Percentiles rank a stretch among this genome's conserved stretches.
Evolutionary conservation across 768 basidiomycete species (phyloP).

Genomic region (Serendipita vermifera): DNA sequence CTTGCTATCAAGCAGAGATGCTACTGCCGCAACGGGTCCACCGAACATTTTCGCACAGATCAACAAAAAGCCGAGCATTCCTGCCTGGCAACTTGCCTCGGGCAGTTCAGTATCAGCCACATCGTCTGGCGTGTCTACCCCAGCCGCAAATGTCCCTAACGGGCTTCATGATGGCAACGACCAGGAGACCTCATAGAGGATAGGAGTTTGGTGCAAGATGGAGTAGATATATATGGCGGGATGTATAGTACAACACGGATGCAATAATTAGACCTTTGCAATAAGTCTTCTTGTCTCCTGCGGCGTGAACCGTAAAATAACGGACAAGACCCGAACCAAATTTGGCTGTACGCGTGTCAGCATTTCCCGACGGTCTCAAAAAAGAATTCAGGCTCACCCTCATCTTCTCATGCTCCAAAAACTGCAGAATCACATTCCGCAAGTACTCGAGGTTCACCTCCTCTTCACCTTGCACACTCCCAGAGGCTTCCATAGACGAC

Average conservation of each 20-base stretch:
- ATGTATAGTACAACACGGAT: too few relatives aligned
- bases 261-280: slow-evolving; percentile 51
- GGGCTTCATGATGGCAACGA: too few relatives aligned
- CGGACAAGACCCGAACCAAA: slow-evolving; percentile 80
- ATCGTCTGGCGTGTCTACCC: not conserved
- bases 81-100: slow-evolving; percentile 73
- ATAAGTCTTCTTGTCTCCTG: slow-evolving; percentile 83
- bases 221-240: too few relatives aligned
- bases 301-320: slow-evolving; percentile 88
- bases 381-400: slow-evolving; percentile 43
- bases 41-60: slow-evolving; percentile 42
- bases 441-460: slow-evolving; percentile 94
- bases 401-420: slow-evolving; percentile 98
- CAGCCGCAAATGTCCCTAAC: not conserved
- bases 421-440: slow-evolving; percentile 91
- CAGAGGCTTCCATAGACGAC: slow-evolving; percentile 1
- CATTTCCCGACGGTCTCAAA: too few relatives aligned
- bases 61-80: slow-evolving; percentile 45
- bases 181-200: too few relatives aligned
- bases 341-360: slow-evolving; percentile 46
- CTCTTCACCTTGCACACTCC: slow-evolving; percentile 47
- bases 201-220: too few relatives aligned
- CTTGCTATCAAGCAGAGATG: slow-evolving; percentile 41
- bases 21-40: slow-evolving; percentile 35
- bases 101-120: too few relatives aligned